Conservation (phyloP, 2,329 filamentous ascomycete genomes). For the Neospermospora avenae region DNA sequence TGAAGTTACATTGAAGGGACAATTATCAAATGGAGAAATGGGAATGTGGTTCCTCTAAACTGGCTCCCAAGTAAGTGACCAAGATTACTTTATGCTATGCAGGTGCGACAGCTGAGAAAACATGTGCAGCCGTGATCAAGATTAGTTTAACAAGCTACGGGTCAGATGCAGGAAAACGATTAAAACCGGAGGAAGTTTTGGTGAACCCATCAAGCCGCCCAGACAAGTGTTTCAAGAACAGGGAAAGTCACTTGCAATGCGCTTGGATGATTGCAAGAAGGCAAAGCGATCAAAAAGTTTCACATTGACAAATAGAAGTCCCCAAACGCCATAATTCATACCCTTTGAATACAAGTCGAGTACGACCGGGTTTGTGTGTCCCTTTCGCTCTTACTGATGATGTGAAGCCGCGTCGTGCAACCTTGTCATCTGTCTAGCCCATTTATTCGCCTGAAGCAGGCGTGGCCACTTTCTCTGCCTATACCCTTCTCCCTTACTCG, state of each 20-base stretch:
- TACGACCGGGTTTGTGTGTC: slow-evolving; percentile 5
- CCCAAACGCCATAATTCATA: slow-evolving; percentile 28
- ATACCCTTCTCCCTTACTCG: background rate
- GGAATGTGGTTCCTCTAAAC: too few relatives aligned
- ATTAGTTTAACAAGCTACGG: too few relatives aligned
- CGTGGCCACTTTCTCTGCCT: background rate
- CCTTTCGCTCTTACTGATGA: slow-evolving; percentile 1
- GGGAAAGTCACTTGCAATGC: background rate
- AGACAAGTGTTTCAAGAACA: background rate
- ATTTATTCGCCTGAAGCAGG: background rate
- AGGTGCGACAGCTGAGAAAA: too few relatives aligned
- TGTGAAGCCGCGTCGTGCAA: background rate
- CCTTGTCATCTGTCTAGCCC: slow-evolving; percentile 1
- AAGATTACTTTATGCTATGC: too few relatives aligned
- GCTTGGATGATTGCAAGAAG: background rate
- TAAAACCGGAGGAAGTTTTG: background rate
- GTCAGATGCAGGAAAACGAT: background rate
- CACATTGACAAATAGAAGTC: slow-evolving; percentile 26
- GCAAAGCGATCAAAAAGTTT: slow-evolving; percentile 21
- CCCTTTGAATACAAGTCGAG: slow-evolving; percentile 22
- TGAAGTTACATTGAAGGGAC: too few relatives aligned
- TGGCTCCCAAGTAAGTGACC: too few relatives aligned
- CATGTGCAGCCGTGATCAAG: too few relatives aligned
- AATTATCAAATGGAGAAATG: too few relatives aligned
- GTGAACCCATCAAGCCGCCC: background rate